These are phyloP conservation scores for Albatrellus ellisii DNA, from an alignment of 768 basidiomycete species.

Conservation along the genomic window DNA sequence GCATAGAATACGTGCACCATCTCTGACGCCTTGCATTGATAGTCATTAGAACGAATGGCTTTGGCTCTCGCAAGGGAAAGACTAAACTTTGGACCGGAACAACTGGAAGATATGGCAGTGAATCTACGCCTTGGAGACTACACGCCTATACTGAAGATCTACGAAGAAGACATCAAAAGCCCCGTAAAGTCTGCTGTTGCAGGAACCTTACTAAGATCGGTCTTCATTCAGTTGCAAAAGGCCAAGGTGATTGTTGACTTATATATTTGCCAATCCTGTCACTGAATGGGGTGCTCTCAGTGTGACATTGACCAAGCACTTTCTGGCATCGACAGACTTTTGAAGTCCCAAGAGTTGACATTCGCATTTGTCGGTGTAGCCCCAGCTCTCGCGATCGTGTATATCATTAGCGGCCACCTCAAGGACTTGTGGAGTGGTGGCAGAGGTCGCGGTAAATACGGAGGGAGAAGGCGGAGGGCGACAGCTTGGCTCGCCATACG, in stretches of 20 bases:
- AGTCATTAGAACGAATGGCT: constrained; percentile 93
- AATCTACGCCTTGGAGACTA: constrained; percentile 73
- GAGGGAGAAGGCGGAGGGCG: constrained; percentile 38
- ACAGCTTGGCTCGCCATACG: constrained; percentile 65
- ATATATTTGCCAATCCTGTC: not conserved
- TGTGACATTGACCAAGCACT: constrained; percentile 89
- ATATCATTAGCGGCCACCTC: constrained; percentile 45
- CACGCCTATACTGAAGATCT: constrained; percentile 74
- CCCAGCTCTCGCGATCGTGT: constrained; percentile 73
- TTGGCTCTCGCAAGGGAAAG: constrained; percentile 75
- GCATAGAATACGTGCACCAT: not conserved
- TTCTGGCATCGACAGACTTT: constrained; percentile 82
- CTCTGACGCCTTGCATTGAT: not conserved
- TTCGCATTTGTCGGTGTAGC: constrained; percentile 97
- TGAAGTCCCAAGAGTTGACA: constrained; percentile 88
- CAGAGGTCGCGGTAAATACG: constrained; percentile 36
- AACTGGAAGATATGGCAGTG: constrained; percentile 50
- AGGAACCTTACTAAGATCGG: constrained; percentile 70
- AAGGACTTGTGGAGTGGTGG: constrained; percentile 36
- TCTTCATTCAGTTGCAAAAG: constrained; percentile 92
- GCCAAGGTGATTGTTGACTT: constrained; percentile 53
- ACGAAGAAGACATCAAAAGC: constrained; percentile 85
- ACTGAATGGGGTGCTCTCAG: constrained; percentile 23
- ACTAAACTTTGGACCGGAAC: constrained; percentile 45
- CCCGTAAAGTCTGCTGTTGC: constrained; percentile 70